phyloP scores from a whole-genome alignment of 768 basidiomycete species.

The Lentinula lateritia region DNA sequence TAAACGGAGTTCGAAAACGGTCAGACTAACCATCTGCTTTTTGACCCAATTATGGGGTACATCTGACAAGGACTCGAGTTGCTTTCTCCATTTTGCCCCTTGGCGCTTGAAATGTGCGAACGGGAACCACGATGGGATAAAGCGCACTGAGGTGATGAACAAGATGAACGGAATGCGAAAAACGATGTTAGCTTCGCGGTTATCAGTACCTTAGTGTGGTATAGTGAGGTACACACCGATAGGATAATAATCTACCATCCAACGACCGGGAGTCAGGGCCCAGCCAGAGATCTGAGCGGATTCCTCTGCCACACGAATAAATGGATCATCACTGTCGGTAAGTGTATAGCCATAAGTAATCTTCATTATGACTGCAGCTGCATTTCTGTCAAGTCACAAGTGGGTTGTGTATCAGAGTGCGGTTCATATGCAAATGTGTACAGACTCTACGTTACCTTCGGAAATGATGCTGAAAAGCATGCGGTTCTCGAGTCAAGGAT shows the following conservation, averaged over 20 bases:
- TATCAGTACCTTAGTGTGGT: background rate
- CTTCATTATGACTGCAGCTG: constrained; percentile 35
- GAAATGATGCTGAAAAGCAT: constrained; percentile 28
- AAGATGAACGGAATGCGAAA: background rate
- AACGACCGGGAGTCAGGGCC: constrained; percentile 34
- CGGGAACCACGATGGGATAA: constrained; percentile 46
- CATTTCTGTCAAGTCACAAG: constrained; percentile 20
- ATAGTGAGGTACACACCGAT: constrained; percentile 21
- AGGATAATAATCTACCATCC: constrained; percentile 39
- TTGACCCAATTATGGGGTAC: constrained; percentile 41
- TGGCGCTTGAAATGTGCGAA: constrained; percentile 43
- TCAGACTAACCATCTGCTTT: constrained; percentile 30
- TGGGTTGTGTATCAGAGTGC: background rate
- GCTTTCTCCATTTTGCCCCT: constrained; percentile 34
- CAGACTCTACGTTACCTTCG: constrained; percentile 23
- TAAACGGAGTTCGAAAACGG: background rate
- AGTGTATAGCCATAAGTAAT: constrained; percentile 37
- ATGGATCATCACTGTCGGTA: constrained; percentile 25
- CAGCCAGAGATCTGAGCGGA: constrained; percentile 33
- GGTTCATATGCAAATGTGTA: background rate
- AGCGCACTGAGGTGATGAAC: constrained; percentile 29
- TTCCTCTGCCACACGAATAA: constrained; percentile 34
- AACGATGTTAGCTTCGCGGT: background rate
- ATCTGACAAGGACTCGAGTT: constrained; percentile 28
- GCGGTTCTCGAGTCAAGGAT: constrained; percentile 24